These are phyloP conservation scores for Xylaria castorea DNA, from an alignment of 495 filamentous ascomycete genomes.

Conservation along the genomic window DNA sequence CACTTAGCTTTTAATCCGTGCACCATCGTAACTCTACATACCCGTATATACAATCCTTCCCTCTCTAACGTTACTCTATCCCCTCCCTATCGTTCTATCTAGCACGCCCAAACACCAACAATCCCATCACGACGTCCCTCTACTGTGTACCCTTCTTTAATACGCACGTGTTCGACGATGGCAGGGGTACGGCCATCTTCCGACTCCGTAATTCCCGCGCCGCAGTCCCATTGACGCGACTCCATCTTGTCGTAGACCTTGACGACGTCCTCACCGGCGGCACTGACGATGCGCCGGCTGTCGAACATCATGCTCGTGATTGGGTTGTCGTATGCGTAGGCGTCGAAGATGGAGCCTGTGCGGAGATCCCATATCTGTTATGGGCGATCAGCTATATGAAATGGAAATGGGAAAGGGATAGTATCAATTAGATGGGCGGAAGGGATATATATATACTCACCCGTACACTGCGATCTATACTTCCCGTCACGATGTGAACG, in stretches of 20 bases:
- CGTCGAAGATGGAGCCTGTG: constrained; percentile 94
- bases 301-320: constrained; percentile 99
- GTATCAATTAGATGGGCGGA: background rate
- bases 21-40: constrained; percentile 2
- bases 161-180: constrained; percentile 84
- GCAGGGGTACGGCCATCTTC: constrained; percentile 66
- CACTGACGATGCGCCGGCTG: constrained; percentile 84
- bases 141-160: constrained; percentile 92
- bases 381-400: background rate
- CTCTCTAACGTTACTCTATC: background rate
- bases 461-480: constrained; percentile 89
- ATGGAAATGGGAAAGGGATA: background rate
- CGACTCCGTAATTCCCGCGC: constrained; percentile 72
- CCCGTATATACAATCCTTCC: constrained; percentile 17
- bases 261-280: constrained; percentile 88
- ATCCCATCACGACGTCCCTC: constrained; percentile 89
- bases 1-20: background rate
- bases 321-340: constrained; percentile 92
- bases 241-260: constrained; percentile 99
- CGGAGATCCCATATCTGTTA: constrained; percentile 96
- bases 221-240: constrained; percentile 96
- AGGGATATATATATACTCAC: constrained; percentile 64
- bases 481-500: constrained; percentile 92
- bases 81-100: constrained; percentile 14
- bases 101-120: constrained; percentile 93